Evolutionary conservation across 805 yeast species (phyloP), one percentile per base, ranked within the genome.

Genomic region (Ogataea paradorogensis): DNA sequence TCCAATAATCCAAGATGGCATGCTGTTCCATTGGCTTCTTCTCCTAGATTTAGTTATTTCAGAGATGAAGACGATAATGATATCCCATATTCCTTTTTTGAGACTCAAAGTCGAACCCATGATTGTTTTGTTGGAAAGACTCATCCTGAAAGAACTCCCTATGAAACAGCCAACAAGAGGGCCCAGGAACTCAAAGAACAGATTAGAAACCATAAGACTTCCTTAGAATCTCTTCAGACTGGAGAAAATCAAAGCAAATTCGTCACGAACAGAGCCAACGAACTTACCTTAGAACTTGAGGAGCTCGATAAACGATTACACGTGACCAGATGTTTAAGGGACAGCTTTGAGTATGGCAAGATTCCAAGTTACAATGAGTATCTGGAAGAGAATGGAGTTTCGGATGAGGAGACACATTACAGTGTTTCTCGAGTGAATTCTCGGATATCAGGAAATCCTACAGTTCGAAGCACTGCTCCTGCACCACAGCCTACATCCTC

Each of bases 31-130:
- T 61, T 63, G 28, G 66, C 66, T 0, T 56, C 61, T 33, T 69
- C 84, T 6, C 87, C 87, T 1, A 63, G 77, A 48, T 74, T 82
- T 42, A 73, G 80, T 7, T 82, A 80, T 51, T 73, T 79, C 42
- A 61, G 85, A 45, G 82, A 81, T 28, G 59, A 62, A 52, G 69
- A 61, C 8, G 64, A 64, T 5, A 60, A 66, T 10, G 66, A 67
- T 7, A 73, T 78, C 2, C 48, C 48, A 1, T 77, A 56, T 53
- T 84, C 85, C 11, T 82, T 82, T 63, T 85, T 84, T 5, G 43
- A 36, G 7, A 46, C 55, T n/a, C 65, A 67, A 23, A 84, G 76
- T 43, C 53, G 65, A 0, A 79, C 87, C 5, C 96, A 90, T 54
- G 61, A 67, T 9, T 91, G 96, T 59, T 58, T 71, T 15, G 61